phyloP scores from a whole-genome alignment of 495 filamentous ascomycete species.

The Tuber magnatum region DNA sequence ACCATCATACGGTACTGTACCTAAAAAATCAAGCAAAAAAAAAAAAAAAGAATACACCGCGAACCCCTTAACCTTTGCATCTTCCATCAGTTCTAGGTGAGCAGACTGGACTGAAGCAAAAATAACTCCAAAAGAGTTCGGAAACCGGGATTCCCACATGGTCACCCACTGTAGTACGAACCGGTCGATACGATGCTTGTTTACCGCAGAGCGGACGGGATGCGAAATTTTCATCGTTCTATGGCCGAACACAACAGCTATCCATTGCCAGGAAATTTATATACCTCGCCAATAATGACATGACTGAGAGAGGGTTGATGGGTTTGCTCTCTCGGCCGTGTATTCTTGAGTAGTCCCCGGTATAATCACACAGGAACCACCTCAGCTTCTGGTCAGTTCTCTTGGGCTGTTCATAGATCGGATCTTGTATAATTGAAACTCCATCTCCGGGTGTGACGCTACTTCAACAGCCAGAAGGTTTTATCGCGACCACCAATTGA shows the following conservation, averaged over 20 bases:
- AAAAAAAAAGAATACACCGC: background rate
- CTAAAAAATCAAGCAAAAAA: too few relatives aligned
- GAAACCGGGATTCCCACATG: background rate
- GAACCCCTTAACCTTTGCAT: background rate
- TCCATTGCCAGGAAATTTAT: background rate
- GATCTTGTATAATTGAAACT: too few relatives aligned
- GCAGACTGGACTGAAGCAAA: background rate
- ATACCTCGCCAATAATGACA: background rate
- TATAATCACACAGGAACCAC: too few relatives aligned
- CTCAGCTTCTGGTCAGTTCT: too few relatives aligned
- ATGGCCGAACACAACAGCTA: background rate
- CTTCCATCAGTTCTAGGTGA: background rate
- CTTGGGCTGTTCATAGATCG: too few relatives aligned
- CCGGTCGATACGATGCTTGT: background rate
- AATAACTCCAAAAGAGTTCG: background rate
- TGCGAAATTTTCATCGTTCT: constrained; percentile 3
- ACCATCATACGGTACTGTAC: too few relatives aligned
- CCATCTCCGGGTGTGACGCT: too few relatives aligned
- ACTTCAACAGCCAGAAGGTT: too few relatives aligned
- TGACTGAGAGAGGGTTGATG: background rate
- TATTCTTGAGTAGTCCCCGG: background rate
- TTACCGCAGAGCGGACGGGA: background rate
- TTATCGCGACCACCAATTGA: too few relatives aligned
- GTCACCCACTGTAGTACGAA: background rate
- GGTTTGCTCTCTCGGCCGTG: background rate